These are phyloP conservation scores for Nemania serpens DNA, from an alignment of 2,329 filamentous ascomycete genomes.

Conservation along the genomic window DNA sequence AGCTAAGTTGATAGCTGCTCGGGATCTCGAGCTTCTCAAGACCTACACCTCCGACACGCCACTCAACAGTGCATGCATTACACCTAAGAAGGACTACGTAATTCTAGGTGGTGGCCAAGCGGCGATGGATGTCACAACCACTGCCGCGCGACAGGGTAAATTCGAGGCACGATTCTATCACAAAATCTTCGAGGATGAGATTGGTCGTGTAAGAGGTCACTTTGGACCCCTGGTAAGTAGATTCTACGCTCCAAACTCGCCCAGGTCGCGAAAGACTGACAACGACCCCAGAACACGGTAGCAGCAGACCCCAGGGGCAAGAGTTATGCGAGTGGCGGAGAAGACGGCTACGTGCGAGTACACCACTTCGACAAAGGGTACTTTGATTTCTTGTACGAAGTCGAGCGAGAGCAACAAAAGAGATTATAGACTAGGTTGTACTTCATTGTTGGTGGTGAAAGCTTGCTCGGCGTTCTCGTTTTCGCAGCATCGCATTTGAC, in stretches of 20 bases:
- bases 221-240: conserved; percentile 77
- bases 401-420: conserved; percentile 77
- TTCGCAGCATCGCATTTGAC: conserved; percentile 39
- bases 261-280: conserved; percentile 11
- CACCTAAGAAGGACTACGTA: conserved; percentile 94
- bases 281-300: conserved; percentile 73
- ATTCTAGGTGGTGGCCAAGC: conserved; percentile 98
- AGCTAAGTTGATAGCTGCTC: conserved; percentile 80
- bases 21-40: conserved; percentile 90
- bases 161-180: conserved; percentile 99
- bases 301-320: conserved; percentile 90
- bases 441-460: conserved; percentile 26
- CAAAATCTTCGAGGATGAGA: conserved; percentile 99
- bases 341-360: conserved; percentile 97
- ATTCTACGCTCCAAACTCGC: neutral
- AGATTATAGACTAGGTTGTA: conserved; percentile 36
- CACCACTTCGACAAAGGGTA: conserved; percentile 99
- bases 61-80: conserved; percentile 93
- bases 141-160: conserved; percentile 91
- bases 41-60: conserved; percentile 91
- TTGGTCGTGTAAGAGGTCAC: conserved; percentile 94
- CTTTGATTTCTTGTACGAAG: conserved; percentile 98
- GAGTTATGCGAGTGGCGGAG: conserved; percentile 92
- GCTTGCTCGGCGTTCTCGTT: conserved; percentile 33
- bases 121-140: conserved; percentile 98